Base-by-base conservation (phyloP, 75 land plant genomes). In the Cunninghamia lanceolata region DNA sequence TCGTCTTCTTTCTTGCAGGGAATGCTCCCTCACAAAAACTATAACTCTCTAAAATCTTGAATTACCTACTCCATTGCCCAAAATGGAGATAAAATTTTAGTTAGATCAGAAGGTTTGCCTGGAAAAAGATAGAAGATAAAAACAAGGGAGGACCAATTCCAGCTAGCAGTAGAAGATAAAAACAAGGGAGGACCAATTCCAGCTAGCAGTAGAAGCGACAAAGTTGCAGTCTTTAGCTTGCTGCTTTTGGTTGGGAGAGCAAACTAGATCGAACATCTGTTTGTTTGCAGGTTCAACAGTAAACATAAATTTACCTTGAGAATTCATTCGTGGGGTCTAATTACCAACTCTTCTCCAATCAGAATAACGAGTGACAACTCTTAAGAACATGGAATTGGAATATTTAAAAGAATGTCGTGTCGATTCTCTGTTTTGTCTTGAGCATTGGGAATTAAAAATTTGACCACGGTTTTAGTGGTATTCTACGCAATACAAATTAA, bases 301-400 rank as follows among this genome's bases (percentile, higher is more conserved):
- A 73, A 3, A 73, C 25, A 9, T 25, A 70, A 68, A 70, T 28
- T 70, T 9, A 70, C 21, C 0, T 19, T 70, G 75, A 32, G 75
- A 34, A 2, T 3, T 73, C 38, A 34, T 32, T 73, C 36, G 36
- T 30, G 34, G 75, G 75, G 75, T 73, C 75, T 73, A 32, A 73
- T 73, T 34, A 38, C 75, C 75, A 73, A 73, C 75, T 73, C 38
- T 73, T 73, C 34, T 73, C 75, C 75, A 73, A 73, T 73, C 15
- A 32, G 36, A 32, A 0, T 30, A 70, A 10, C 10, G 14, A 13
- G 75, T 2, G 13, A n/a, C 35, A 3, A 32, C 35, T 32, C 10
- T n/a, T 66, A 5, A 25, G 3, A 30, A 73, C 3, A 34, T 10
- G 25, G 9, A 8, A 25, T 63, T 2, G 75, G 36, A 73, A 73